Evolutionary conservation across 2,329 filamentous ascomycete species (phyloP).

Genomic region (Diplodia mutila): DNA sequence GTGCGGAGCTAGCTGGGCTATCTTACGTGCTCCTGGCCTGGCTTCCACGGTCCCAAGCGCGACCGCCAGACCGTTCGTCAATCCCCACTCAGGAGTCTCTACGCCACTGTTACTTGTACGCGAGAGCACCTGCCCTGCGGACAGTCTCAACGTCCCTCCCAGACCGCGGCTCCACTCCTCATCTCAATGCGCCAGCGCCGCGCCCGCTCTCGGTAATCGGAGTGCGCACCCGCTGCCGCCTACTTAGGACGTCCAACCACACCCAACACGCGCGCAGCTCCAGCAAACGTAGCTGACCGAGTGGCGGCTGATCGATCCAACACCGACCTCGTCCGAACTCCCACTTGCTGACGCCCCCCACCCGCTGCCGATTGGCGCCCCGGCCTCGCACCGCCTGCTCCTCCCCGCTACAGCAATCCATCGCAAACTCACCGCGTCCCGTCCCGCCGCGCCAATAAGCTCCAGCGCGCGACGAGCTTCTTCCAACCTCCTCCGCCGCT

Average conservation of each 20-base stretch:
- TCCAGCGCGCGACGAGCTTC: conserved; percentile 24
- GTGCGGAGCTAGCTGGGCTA: conserved; percentile 21
- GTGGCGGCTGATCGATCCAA: conserved; percentile 19
- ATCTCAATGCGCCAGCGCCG: conserved; percentile 27
- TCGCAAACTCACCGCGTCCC: conserved; percentile 24
- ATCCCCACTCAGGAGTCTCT: conserved; percentile 26
- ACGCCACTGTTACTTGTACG: conserved; percentile 25
- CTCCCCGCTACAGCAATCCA: conserved; percentile 24
- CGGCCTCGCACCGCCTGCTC: conserved; percentile 9
- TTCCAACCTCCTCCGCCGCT: conserved; percentile 21
- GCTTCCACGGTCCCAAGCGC: conserved; percentile 22
- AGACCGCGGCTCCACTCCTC: conserved; percentile 25
- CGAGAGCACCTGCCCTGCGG: conserved; percentile 17
- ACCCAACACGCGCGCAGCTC: conserved; percentile 9
- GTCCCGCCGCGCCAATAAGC: conserved; percentile 22
- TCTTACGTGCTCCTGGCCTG: conserved; percentile 25
- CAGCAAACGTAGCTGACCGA: conserved; percentile 16
- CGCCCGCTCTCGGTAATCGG: conserved; percentile 25
- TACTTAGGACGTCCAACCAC: conserved; percentile 25
- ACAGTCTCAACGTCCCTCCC: conserved; percentile 21
- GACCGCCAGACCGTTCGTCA: conserved; percentile 26
- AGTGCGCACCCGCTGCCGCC: conserved; percentile 24
- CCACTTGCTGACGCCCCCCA: conserved; percentile 15
- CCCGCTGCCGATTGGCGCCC: conserved; percentile 23
- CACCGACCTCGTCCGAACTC: not conserved